phyloP scores from a whole-genome alignment of 257 asterid genomes.

The Eustoma russellianum region DNA sequence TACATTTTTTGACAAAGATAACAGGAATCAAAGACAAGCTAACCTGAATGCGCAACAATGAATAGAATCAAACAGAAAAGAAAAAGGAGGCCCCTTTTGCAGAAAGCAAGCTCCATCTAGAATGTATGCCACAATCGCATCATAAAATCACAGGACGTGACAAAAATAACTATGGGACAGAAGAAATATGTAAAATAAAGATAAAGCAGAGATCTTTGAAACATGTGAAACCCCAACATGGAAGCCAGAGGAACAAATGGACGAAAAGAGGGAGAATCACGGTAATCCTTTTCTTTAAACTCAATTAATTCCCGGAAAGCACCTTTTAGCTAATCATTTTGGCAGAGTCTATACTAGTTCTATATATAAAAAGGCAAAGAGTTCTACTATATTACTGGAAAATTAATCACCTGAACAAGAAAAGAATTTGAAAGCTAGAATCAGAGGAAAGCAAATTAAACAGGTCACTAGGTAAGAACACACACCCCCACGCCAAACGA shows the following conservation, averaged over 20 bases:
- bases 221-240: slow-evolving; percentile 14
- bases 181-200: slow-evolving; percentile 6
- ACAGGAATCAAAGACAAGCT: not conserved
- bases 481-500: no score
- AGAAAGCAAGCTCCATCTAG: slow-evolving; percentile 37
- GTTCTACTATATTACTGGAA: slow-evolving; percentile 9
- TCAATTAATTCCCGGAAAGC: slow-evolving; percentile 24
- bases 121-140: slow-evolving; percentile 22
- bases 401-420: slow-evolving; percentile 14
- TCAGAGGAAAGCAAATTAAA: not conserved
- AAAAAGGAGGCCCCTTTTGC: slow-evolving; percentile 40
- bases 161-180: slow-evolving; percentile 13
- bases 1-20: not conserved
- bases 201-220: slow-evolving; percentile 3
- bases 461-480: not conserved
- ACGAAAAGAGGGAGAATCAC: slow-evolving; percentile 9
- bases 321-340: slow-evolving; percentile 1
- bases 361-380: slow-evolving; percentile 25
- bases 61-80: slow-evolving; percentile 31
- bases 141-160: slow-evolving; percentile 12
- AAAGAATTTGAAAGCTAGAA: slow-evolving; percentile 16
- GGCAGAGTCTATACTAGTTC: slow-evolving; percentile 1
- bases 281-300: slow-evolving; percentile 36
- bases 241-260: not conserved
- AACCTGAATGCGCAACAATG: slow-evolving; percentile 53